Evolutionary conservation across 2,329 filamentous ascomycete genomes (phyloP).

Genomic region (Amauroascus niger): DNA sequence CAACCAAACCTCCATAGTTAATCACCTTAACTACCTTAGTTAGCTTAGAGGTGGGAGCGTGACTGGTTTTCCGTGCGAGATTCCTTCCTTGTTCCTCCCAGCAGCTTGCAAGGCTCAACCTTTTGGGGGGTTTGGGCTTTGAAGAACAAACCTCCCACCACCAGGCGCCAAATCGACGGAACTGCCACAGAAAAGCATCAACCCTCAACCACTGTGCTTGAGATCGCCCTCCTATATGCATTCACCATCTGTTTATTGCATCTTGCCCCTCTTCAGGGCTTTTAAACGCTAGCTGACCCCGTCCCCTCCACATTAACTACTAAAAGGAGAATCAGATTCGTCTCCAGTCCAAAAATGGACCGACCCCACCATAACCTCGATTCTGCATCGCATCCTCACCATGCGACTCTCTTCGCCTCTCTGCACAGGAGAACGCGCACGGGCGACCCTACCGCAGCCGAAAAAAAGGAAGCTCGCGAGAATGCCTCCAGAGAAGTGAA

Average conservation of each 20-base stretch:
- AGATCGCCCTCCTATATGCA: neutral
- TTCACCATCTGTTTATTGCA: neutral
- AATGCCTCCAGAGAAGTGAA: slow-evolving; percentile 35
- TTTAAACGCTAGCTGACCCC: neutral
- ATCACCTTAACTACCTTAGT: neutral
- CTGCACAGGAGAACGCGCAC: slow-evolving; percentile 20
- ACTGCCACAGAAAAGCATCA: neutral
- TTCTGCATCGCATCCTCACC: slow-evolving; percentile 4
- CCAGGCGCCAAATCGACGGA: neutral
- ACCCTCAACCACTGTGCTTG: neutral
- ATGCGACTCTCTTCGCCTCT: slow-evolving; percentile 17
- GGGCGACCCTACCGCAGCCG: slow-evolving; percentile 9
- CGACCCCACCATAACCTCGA: slow-evolving; percentile 6
- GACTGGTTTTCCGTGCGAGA: too few relatives aligned
- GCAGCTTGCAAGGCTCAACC: too few relatives aligned
- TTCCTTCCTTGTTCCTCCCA: too few relatives aligned
- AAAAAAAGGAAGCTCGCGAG: slow-evolving; percentile 28
- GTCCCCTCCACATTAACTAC: neutral
- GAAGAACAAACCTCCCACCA: neutral
- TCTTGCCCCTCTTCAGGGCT: neutral
- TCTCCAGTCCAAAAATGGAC: neutral
- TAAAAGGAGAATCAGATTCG: neutral
- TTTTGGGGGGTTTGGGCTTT: too few relatives aligned
- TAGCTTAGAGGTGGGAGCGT: too few relatives aligned
- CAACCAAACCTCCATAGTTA: too few relatives aligned